phyloP scores from a whole-genome alignment of 2,329 filamentous ascomycete species.

The Aureobasidium sp. region DNA sequence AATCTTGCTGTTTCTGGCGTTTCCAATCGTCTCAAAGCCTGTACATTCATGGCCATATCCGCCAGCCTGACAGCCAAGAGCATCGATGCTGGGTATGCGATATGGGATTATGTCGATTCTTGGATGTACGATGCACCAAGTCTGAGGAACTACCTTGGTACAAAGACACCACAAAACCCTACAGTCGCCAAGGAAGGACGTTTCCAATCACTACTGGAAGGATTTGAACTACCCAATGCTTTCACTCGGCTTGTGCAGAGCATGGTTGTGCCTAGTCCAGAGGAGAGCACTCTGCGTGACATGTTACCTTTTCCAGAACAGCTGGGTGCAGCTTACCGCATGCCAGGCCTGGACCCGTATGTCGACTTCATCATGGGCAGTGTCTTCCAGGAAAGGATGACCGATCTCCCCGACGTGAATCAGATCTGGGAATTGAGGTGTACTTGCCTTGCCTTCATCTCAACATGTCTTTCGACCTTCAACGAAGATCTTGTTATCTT shows the following conservation, averaged over 20 bases:
- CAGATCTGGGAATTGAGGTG: constrained; percentile 68
- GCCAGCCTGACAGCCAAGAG: constrained; percentile 70
- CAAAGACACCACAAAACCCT: constrained; percentile 5
- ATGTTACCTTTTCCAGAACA: constrained; percentile 78
- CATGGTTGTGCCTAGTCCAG: constrained; percentile 58
- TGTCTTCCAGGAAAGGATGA: constrained; percentile 41
- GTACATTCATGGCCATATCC: constrained; percentile 69
- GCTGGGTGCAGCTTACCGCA: constrained; percentile 67
- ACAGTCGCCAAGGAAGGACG: constrained; percentile 5
- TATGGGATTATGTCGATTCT: constrained; percentile 75
- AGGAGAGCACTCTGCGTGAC: constrained; percentile 58
- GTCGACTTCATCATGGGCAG: constrained; percentile 82
- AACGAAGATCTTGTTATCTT: constrained; percentile 89
- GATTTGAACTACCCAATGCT: constrained; percentile 77
- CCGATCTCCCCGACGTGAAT: constrained; percentile 55
- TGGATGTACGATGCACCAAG: constrained; percentile 56
- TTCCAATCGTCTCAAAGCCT: constrained; percentile 68
- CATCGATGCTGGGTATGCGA: constrained; percentile 54
- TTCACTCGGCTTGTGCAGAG: constrained; percentile 71
- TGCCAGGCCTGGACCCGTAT: constrained; percentile 83
- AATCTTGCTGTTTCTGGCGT: constrained; percentile 65
- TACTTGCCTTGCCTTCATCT: constrained; percentile 75
- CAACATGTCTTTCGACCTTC: constrained; percentile 72
- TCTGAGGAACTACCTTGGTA: constrained; percentile 3
- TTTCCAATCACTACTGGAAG: constrained; percentile 62